Conservation (phyloP, 306 rosid genomes). For the Pueraria montana region DNA sequence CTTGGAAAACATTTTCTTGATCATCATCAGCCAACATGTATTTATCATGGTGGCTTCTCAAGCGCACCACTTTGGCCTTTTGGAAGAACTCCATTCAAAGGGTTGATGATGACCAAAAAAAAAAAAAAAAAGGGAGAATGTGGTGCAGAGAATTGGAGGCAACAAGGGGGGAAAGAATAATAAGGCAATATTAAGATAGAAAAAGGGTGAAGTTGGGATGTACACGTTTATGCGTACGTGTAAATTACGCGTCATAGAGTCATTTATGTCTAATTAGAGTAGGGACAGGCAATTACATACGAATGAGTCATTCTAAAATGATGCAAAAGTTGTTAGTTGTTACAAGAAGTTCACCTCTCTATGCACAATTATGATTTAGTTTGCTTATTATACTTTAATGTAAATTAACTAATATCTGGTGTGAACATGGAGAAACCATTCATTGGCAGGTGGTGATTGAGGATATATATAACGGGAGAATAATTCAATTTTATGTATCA, state of each 20-base stretch:
- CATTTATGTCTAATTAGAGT: conserved; percentile 17
- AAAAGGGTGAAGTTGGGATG: background rate
- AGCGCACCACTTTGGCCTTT: conserved; percentile 71
- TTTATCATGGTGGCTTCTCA: conserved; percentile 85
- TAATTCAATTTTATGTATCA: too few species aligned
- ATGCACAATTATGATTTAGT: background rate
- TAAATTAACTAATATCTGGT: background rate
- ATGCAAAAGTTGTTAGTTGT: conserved; percentile 37
- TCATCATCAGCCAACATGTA: conserved; percentile 79
- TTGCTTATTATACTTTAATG: background rate
- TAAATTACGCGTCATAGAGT: background rate
- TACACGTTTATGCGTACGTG: background rate
- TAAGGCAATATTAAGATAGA: background rate
- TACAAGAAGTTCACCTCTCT: background rate
- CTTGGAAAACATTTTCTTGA: conserved; percentile 73
- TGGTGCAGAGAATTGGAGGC: background rate
- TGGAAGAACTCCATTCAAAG: conserved; percentile 77
- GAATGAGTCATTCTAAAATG: conserved; percentile 20
- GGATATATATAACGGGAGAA: too few species aligned
- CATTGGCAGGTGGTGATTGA: background rate
- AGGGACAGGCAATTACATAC: background rate
- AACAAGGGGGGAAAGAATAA: background rate
- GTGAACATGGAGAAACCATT: background rate
- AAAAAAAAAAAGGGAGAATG: background rate
- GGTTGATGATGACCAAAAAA: background rate